These are phyloP conservation scores for Saprolegnia parasitica DNA, from an alignment of 352 stramenopile species.

Conservation along the genomic window DNA sequence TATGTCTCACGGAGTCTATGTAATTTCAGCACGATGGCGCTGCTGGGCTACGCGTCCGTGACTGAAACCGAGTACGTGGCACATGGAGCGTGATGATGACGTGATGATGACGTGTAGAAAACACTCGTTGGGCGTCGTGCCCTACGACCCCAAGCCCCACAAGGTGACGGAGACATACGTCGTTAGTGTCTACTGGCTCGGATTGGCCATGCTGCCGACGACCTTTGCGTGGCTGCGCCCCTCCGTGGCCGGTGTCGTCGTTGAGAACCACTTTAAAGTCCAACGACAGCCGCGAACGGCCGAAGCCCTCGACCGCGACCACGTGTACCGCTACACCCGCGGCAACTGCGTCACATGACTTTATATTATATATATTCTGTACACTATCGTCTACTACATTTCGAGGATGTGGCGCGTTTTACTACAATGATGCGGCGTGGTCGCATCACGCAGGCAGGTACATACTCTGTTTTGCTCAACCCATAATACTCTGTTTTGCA, in stretches of 20 bases:
- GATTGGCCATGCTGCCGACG: not conserved
- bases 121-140: slow-evolving; percentile 6
- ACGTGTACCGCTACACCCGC: not conserved
- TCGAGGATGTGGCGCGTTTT: no score
- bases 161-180: slow-evolving; percentile 1
- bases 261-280: not conserved
- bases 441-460: no score
- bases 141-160: not conserved
- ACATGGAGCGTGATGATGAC: no score
- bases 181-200: not conserved
- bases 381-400: no score
- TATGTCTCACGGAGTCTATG: not conserved
- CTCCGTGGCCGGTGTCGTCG: not conserved
- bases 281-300: not conserved
- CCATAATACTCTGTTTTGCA: no score
- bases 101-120: no score
- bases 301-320: not conserved
- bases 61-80: slow-evolving; percentile 4
- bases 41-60: slow-evolving; percentile 22
- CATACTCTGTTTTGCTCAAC: no score
- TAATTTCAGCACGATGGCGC: slow-evolving; percentile 6
- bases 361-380: no score
- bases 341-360: not conserved
- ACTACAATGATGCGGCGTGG: no score
- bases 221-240: not conserved